Evolutionary conservation across 176 grass and related monocot genomes (phyloP).

Genomic region (Guadua angustifolia): DNA sequence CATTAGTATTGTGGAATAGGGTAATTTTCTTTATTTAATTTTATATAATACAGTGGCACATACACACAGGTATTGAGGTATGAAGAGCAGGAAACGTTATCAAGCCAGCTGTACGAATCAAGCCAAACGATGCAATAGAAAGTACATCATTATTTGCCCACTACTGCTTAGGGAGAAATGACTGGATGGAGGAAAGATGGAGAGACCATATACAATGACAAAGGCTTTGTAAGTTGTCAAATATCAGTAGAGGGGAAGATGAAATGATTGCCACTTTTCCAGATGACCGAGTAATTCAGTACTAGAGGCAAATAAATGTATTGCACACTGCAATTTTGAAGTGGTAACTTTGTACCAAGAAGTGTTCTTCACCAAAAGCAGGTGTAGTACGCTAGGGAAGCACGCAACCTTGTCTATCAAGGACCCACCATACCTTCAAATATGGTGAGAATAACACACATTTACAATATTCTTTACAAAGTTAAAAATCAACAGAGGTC

Average conservation of each 20-base stretch:
- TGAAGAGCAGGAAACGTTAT: not conserved
- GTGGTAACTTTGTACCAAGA: not conserved
- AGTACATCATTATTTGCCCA: not conserved
- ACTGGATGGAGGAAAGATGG: not conserved
- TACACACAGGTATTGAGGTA: constrained; percentile 8
- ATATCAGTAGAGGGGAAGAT: not conserved
- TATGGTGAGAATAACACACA: not conserved
- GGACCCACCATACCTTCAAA: not conserved
- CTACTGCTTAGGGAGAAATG: constrained; percentile 2
- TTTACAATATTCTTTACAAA: not conserved
- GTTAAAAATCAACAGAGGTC: constrained; percentile 5
- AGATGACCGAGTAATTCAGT: constrained; percentile 5
- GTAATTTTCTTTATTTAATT: not conserved
- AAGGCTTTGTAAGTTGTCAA: not conserved
- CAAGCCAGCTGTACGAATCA: constrained; percentile 18
- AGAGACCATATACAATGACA: not conserved
- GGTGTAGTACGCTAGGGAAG: not conserved
- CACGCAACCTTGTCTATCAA: not conserved
- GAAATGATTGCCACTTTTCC: not conserved
- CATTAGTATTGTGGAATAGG: not conserved
- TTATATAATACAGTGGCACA: not conserved
- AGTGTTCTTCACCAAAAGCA: not conserved
- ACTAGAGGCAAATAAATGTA: not conserved
- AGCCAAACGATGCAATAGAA: not conserved
- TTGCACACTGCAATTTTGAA: not conserved